These are phyloP conservation scores for Chaetoceros muelleri DNA, from an alignment of 108 stramenopile genomes.

Conservation along the genomic window DNA sequence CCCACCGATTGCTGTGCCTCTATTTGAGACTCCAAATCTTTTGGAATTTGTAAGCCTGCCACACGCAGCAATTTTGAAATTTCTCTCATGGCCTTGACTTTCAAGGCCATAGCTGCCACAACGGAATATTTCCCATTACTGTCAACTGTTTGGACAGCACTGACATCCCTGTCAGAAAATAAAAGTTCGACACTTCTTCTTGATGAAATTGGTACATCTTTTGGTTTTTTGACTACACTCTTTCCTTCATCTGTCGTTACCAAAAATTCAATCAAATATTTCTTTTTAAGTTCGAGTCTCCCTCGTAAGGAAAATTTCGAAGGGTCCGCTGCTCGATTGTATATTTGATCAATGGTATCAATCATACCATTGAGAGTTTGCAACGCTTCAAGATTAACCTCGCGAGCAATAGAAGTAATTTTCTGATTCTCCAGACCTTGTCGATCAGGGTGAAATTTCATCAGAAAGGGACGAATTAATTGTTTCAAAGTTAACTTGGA, in stretches of 20 bases:
- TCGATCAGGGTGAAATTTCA: slow-evolving; percentile 77
- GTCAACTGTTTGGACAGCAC: not conserved
- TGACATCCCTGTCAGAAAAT: too few relatives aligned
- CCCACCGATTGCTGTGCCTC: slow-evolving; percentile 17
- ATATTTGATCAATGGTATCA: slow-evolving; percentile 32
- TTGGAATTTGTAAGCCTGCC: slow-evolving; percentile 50
- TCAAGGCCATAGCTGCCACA: slow-evolving; percentile 7
- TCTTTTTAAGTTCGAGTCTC: slow-evolving; percentile 1
- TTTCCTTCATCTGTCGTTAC: not conserved
- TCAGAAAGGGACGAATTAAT: slow-evolving; percentile 59
- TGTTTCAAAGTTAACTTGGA: slow-evolving; percentile 27
- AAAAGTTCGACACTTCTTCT: too few relatives aligned
- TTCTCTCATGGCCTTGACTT: slow-evolving; percentile 29
- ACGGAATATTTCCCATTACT: not conserved
- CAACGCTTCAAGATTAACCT: slow-evolving; percentile 57
- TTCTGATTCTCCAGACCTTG: slow-evolving; percentile 22
- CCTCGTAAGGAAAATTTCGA: too few relatives aligned
- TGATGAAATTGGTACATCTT: too few relatives aligned
- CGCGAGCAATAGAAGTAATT: slow-evolving; percentile 25
- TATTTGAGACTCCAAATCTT: not conserved
- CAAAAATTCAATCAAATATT: slow-evolving; percentile 2
- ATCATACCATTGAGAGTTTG: slow-evolving; percentile 71
- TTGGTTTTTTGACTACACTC: too few relatives aligned
- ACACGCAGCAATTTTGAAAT: slow-evolving; percentile 42
- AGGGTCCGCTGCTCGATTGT: not conserved